Evolutionary conservation across 2,329 filamentous ascomycete species (phyloP), one percentile per base, ranked within the genome.

Genomic region (Sclerotiophoma versabilis): DNA sequence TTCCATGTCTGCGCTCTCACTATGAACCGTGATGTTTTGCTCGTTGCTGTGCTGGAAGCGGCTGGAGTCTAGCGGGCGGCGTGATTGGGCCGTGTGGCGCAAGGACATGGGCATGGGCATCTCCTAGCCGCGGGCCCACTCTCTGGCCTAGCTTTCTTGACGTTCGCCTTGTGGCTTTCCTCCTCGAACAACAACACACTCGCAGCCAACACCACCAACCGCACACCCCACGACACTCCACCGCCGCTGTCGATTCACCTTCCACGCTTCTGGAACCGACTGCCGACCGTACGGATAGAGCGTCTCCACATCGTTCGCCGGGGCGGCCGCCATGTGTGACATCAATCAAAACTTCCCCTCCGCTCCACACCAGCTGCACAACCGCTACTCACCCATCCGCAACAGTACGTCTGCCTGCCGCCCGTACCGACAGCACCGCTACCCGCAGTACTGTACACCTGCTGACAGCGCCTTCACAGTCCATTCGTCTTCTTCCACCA

Each of bases 281-380:
- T 43, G 48, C 29, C 48, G 22, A 42, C 37, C 23, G 39, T 55
- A 50, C 38, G 52, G 57, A 53, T 59, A 61, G 58, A 53, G 52
- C 54, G 44, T 43, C 30, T 50, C 36, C 51, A 54, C 38, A 56
- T 56, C 55, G 58, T 65, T 66, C 62, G 61, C 46, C 65, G 49
- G 64, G 39, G 50, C 60, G 56, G 49, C 59, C 58, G 49, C 63
- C 60, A 68, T 58, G 77, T 87, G 87, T 84, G 87, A 85, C 79
- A 85, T 87, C 73, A 77, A 79, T 71, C 81, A 84, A 73, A 81
- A 82, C 72, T 77, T 85, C 73, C 82, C 75, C 64, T 75, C 84
- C 77, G 84, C 85, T 72, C 85, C 87, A 73, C 84, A 87, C 62
- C 82, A 87, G 74, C 79, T 83, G 67, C 81, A 83, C 72, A 78